A percentile compares a stretch with the other conserved stretches of the same genome.
Evolutionary conservation across 768 basidiomycete genomes (phyloP).

Genomic region (Coprinopsis marcescibilis): DNA sequence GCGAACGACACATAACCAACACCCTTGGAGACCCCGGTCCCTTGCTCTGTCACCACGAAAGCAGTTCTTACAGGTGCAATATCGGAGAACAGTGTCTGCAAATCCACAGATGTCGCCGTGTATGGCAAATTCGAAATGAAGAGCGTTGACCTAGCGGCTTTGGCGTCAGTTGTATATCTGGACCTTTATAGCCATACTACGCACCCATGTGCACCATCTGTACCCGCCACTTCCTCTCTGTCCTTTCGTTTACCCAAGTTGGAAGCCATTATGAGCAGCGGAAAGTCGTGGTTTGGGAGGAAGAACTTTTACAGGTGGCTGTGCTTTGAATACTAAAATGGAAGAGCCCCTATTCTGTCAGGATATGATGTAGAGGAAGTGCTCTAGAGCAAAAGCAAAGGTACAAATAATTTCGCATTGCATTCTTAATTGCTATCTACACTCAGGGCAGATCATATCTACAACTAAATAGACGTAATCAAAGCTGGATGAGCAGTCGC

Average conservation of each 20-base stretch:
- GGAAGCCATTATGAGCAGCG: background rate
- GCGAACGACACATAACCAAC: constrained; percentile 96
- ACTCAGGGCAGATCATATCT: too few relatives aligned
- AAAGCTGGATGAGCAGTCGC: too few relatives aligned
- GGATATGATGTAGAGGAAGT: too few relatives aligned
- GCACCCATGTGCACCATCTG: constrained; percentile 17
- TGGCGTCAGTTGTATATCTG: background rate
- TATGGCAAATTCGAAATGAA: constrained; percentile 94
- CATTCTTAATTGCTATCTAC: too few relatives aligned
- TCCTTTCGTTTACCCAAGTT: constrained; percentile 19
- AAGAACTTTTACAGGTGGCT: too few relatives aligned
- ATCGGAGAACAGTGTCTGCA: constrained; percentile 91
- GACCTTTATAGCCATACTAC: background rate
- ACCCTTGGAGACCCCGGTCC: constrained; percentile 77
- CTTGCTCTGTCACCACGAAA: constrained; percentile 84
- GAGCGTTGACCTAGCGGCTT: constrained; percentile 59
- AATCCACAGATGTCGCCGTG: constrained; percentile 82
- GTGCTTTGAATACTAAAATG: too few relatives aligned
- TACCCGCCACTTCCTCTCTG: constrained; percentile 12
- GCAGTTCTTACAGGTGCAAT: constrained; percentile 91
- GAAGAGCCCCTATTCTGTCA: too few relatives aligned
- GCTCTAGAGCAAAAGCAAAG: too few relatives aligned
- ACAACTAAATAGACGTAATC: too few relatives aligned
- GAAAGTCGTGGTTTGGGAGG: too few relatives aligned
- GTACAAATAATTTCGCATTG: too few relatives aligned